Evolutionary conservation across 768 basidiomycete genomes (phyloP).

Genomic region (Phylloporus sp.): DNA sequence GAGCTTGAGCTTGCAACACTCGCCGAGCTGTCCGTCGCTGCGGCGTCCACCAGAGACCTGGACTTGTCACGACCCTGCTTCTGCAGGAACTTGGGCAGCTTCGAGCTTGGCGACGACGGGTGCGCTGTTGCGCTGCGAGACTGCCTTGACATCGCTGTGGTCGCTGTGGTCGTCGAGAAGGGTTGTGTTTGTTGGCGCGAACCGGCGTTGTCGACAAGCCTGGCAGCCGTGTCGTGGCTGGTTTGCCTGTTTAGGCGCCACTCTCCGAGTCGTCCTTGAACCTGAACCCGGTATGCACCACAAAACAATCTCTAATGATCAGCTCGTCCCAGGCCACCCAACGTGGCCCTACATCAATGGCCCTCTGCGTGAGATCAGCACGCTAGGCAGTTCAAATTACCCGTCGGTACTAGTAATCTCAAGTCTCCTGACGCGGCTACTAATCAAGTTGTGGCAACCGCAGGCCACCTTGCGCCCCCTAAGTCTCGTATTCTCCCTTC

Average conservation of each 20-base stretch:
- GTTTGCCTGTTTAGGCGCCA: constrained; percentile 27
- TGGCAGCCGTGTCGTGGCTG: constrained; percentile 11
- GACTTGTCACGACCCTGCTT: constrained; percentile 59
- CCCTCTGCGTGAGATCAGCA: no score
- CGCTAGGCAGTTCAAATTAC: no score
- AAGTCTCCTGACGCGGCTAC: no score
- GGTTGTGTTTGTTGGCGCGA: constrained; percentile 16
- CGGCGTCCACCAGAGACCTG: constrained; percentile 44
- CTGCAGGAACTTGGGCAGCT: constrained; percentile 65
- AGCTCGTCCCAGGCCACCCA: no score
- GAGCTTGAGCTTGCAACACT: constrained; percentile 42
- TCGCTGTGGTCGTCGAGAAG: constrained; percentile 5
- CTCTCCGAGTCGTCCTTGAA: no score
- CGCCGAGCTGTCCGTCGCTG: constrained; percentile 30
- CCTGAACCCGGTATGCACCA: no score
- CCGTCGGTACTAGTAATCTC: no score
- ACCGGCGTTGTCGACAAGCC: constrained; percentile 13
- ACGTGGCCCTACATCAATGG: no score
- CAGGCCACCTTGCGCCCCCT: not conserved
- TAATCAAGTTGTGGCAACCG: no score
- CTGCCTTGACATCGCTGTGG: constrained; percentile 41
- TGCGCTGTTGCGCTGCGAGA: constrained; percentile 39
- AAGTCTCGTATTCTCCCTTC: not conserved
- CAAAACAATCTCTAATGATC: no score
- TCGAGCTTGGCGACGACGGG: constrained; percentile 45